Evolutionary conservation across 208 protist species (phyloP), one percentile per base, ranked within the genome.

Genomic region (Borovskyia barvae): DNA sequence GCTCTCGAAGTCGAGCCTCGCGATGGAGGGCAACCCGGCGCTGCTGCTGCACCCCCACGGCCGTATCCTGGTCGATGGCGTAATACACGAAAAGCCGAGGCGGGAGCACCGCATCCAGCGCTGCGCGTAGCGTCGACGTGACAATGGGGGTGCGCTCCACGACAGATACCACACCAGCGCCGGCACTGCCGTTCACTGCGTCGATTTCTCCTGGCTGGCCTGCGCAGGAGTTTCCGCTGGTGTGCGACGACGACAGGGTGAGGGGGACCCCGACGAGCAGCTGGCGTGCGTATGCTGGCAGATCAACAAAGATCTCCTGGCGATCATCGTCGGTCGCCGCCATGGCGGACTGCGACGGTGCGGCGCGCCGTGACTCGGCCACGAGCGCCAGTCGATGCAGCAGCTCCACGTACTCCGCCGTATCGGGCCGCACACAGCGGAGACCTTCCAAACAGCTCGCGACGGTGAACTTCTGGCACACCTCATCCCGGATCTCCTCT

Each of bases 51-150:
- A 72, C 36, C 50, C 32, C 46, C 40, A 58, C 40, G 29, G 54
- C 59, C 11, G 47, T 25, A n/a, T 69, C 61, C 20, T 46, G 50
- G 54, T 59, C 30, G 4, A 75, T 26, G 14, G 51, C n/a, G 62
- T 66, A 75, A 52, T 55, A 81, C 4, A 72, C 5, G 14, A 77
- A 24, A 33, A 77, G 59, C 12, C 74, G 74, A 39, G 74, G 74
- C 7, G 74, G 74, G n/a, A 81, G 56, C 32, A 81, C 14, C 1
- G 63, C 60, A 36, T 81, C 67, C 7, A 81, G 36, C 26, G 69
- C 30, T 15, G 65, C 55, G 22, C 51, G 52, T 19, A 65, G 19
- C 3, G 55, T 65, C 24, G 43, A 24, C 6, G 56, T 30, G 14
- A 73, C 66, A 14, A 73, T 52, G 11, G 66, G 56, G 12, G 17